Conservation (phyloP, 495 filamentous ascomycete genomes). For the Aspergillus leporis region DNA sequence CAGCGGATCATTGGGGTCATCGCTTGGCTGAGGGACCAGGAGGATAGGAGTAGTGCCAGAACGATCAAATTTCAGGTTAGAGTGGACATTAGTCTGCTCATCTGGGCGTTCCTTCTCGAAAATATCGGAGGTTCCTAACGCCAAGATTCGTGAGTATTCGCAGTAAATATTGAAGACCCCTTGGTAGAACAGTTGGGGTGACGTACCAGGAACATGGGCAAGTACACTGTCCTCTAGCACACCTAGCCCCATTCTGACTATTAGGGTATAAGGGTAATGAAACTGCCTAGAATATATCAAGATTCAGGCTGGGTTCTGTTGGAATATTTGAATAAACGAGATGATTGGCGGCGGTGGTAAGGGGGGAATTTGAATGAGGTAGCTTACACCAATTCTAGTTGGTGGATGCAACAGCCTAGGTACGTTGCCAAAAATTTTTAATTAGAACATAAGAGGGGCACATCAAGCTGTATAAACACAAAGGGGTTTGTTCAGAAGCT, state of each 20-base stretch:
- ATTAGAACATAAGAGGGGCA: background rate
- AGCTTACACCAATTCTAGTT: background rate
- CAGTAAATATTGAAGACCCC: background rate
- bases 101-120: conserved; percentile 56
- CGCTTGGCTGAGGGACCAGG: conserved; percentile 76
- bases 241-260: conserved; percentile 71
- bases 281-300: background rate
- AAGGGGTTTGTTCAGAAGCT: background rate
- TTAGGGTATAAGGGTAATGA: background rate
- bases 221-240: conserved; percentile 67
- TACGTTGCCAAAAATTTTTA: background rate
- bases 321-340: background rate
- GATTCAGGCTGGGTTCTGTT: background rate
- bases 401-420: background rate
- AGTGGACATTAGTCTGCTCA: conserved; percentile 30
- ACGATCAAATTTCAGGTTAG: conserved; percentile 69
- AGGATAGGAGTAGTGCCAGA: conserved; percentile 67
- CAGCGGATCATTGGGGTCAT: conserved; percentile 78
- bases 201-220: conserved; percentile 72
- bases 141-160: background rate
- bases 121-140: conserved; percentile 62
- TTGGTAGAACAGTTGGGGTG: background rate
- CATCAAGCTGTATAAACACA: background rate
- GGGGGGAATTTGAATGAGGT: no score
- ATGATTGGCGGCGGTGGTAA: background rate